Conservation (phyloP, 192 early-diverging fungal genomes). For the Entophlyctis luteolus region DNA sequence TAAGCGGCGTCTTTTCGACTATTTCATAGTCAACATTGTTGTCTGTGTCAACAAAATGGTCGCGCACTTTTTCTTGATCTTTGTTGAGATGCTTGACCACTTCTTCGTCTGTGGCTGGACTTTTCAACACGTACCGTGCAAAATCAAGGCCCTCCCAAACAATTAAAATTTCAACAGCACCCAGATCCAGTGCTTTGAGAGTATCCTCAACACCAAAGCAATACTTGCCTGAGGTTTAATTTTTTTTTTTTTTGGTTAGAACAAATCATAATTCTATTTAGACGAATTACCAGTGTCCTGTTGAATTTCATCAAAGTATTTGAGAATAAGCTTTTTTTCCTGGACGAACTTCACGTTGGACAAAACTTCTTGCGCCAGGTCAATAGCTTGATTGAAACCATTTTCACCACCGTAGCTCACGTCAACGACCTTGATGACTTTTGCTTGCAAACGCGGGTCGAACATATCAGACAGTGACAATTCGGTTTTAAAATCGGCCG, state of each 20-base stretch:
- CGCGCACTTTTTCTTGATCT: constrained; percentile 77
- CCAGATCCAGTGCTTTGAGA: constrained; percentile 89
- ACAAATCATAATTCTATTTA: too few species aligned
- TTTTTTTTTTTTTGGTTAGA: too few species aligned
- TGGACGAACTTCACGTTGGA: constrained; percentile 98
- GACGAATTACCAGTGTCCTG: constrained; percentile 74
- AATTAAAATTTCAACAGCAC: constrained; percentile 98
- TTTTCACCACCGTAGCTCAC: constrained; percentile 99
- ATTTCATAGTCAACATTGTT: constrained; percentile 76
- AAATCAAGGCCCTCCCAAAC: constrained; percentile 94
- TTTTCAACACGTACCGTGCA: constrained; percentile 72
- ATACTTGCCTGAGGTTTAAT: constrained; percentile 71
- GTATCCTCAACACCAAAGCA: constrained; percentile 96
- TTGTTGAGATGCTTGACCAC: constrained; percentile 72
- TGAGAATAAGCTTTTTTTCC: constrained; percentile 93
- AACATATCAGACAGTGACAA: constrained; percentile 92
- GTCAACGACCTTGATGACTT: constrained; percentile 91
- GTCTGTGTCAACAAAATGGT: constrained; percentile 62
- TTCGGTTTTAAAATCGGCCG: constrained; percentile 98
- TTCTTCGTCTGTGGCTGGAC: constrained; percentile 64
- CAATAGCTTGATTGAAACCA: constrained; percentile 98
- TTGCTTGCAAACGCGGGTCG: constrained; percentile 83
- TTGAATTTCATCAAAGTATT: constrained; percentile 97
- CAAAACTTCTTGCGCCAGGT: constrained; percentile 82
- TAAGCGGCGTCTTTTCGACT: constrained; percentile 71